phyloP scores from a whole-genome alignment of 495 filamentous ascomycete species.

The Podospora sp. region DNA sequence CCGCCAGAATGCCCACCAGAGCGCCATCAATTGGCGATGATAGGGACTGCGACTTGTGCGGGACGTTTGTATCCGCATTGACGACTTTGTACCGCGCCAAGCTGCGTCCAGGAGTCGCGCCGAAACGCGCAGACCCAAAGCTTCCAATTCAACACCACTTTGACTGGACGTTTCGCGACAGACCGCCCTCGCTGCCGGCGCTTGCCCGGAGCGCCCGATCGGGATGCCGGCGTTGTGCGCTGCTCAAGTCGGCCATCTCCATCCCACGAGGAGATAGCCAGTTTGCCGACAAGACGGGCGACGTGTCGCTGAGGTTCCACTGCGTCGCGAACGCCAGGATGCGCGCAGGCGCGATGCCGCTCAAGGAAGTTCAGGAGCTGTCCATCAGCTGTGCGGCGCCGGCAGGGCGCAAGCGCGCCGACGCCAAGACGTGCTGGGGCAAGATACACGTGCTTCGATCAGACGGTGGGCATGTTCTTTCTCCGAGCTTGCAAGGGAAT shows the following conservation, averaged over 20 bases:
- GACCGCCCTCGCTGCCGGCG: neutral
- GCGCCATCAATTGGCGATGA: neutral
- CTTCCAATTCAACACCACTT: neutral
- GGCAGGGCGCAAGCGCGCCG: neutral
- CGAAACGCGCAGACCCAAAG: neutral
- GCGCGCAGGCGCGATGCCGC: neutral
- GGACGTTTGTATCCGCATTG: slow-evolving; percentile 3
- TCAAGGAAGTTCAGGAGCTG: neutral
- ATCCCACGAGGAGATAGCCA: neutral
- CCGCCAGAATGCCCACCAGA: no score
- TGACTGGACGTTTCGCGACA: slow-evolving; percentile 1
- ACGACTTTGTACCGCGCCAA: neutral
- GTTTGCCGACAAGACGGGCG: neutral
- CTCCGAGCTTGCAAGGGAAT: neutral
- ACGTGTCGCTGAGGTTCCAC: neutral
- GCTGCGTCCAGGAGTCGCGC: neutral
- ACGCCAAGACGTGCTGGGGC: neutral
- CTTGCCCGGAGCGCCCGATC: neutral
- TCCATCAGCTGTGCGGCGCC: neutral
- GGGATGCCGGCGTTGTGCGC: neutral
- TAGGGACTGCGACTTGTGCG: neutral
- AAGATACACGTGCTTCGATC: neutral
- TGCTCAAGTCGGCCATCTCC: neutral
- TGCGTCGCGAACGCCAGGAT: neutral
- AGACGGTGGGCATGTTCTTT: neutral